Percentiles rank a stretch among this genome's conserved stretches.
These are phyloP conservation scores for Crithidia sp. DNA, from an alignment of 208 protist species.

Conservation along the genomic window DNA sequence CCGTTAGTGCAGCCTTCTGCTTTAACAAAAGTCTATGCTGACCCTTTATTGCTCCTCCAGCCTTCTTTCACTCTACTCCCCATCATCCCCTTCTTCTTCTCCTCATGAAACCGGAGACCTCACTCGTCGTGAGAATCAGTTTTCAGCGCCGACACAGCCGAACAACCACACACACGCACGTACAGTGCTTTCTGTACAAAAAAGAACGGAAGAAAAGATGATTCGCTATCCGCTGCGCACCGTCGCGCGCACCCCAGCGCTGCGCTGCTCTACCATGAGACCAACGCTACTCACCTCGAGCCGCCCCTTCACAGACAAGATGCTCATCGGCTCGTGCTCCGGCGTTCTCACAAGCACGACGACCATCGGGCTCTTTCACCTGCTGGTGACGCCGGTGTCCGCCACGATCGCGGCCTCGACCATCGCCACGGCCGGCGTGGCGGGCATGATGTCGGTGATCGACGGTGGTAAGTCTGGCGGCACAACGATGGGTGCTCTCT, in stretches of 20 bases:
- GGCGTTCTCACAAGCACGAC: constrained; percentile 66
- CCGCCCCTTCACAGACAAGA: constrained; percentile 79
- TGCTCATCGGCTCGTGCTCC: constrained; percentile 70
- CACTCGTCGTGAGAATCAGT: no score
- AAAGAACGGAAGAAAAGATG: constrained; percentile 1
- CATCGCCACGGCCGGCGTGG: constrained; percentile 64
- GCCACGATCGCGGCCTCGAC: constrained; percentile 63
- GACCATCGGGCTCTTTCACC: constrained; percentile 80
- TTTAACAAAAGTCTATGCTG: no score
- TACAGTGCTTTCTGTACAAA: no score
- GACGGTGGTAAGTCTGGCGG: constrained; percentile 79
- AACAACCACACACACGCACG: no score
- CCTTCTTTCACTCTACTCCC: no score
- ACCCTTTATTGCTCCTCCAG: no score
- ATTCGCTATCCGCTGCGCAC: constrained; percentile 25
- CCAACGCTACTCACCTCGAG: constrained; percentile 37
- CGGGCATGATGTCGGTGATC: constrained; percentile 72
- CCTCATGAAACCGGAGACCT: no score
- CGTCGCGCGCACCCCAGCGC: background rate
- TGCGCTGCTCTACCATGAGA: constrained; percentile 1
- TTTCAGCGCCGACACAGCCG: no score
- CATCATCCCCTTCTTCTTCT: no score
- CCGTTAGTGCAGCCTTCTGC: no score
- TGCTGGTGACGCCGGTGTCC: constrained; percentile 81
- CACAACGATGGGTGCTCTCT: constrained; percentile 79